Evolutionary conservation across 2,329 filamentous ascomycete species (phyloP), one percentile per base, ranked within the genome.

Genomic region (Aspergillus terreus): DNA sequence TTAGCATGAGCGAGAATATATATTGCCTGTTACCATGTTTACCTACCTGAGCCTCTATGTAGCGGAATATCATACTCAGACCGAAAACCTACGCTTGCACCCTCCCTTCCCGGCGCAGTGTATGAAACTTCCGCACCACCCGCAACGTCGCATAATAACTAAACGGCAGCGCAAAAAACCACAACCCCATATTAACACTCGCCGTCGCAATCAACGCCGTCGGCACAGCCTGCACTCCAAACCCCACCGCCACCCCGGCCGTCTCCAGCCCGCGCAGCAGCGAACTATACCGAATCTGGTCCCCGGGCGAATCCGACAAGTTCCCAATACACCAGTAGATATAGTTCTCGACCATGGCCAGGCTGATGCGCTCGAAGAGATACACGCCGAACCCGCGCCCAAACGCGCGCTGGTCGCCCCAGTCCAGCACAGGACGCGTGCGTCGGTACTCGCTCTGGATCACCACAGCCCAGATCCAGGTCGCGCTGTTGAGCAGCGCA

Each of bases 251-350:
- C 7, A 74, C 71, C 1, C 64, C 71, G 0, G 72, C 73, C 2
- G 72, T 75, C 58, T 76, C 71, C 40, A 75, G 71, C 0, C 71
- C 72, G 27, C 73, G 60, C 32, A 76, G 61, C 36, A 77, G 57
- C n/a, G 72, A 74, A 48, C 71, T 75, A 53, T 76, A 77, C 43
- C 74, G 62, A 50, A 76, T 75, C 56, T 75, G 71, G 44, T 76
- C 73, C 1, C 70, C 72, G 0, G 71, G 72, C 1, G 71, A 75
- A 49, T 76, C 72, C 0, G 73, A 73, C 3, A 77, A 57, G 50
- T 76, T 76, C 3, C 73, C 63, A 50, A 77, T 77, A 46, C 71
- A 76, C 74, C 74, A 77, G 58, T 77, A 76, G 25, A 76, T 73
- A 53, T 73, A 76, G 51, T 76, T 76, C 46, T 76, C 70, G 2